Base-by-base conservation (phyloP, 1,139 yeast species). In the Geotrichum histeridarum region DNA sequence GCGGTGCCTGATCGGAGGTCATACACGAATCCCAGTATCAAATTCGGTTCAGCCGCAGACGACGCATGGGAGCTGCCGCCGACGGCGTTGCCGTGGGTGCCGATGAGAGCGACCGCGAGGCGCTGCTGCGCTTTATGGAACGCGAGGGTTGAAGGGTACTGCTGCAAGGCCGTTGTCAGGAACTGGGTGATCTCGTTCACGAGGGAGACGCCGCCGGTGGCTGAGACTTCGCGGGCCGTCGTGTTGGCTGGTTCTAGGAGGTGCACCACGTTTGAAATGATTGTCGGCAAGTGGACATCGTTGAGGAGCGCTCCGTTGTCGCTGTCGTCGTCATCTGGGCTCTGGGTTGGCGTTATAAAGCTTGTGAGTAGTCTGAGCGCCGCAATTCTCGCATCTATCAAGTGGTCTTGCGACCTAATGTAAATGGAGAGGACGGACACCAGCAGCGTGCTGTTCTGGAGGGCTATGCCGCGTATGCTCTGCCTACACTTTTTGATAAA, bases 91-190 rank as follows among this genome's bases (percentile, higher is more conserved):
- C 18, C 15, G 48, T 14, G 48, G 31, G 9, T 33, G 15, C 39
- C 38, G 14, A 27, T 37, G 9, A 54, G 27, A 7, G 62, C 54
- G 1, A 64, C 60, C n/a, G 67, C 67, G 12, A 65, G 58, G 35
- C 63, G 53, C 51, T 65, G 68, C 48, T 62, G 66, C 11, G 54
- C 56, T 52, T 63, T 64, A 54, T 65, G 66, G 53, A 65, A 65
- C 18, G 63, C 60, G 32, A 64, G 55, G 18, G 55, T 48, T 18
- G 60, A 60, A 2, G 66, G 63, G 47, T 59, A 61, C 44, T 50
- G 47, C 12, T 51, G 42, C 58, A 63, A 52, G 2, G 62, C 59
- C 8, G 53, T 47, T 1, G 65, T 54, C 42, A 65, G 51, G 43
- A 62, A 63, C 39, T 56, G 60, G 1, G 66, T 64, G 1, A 62